Evolutionary conservation across 441 rosid species (phyloP).

Genomic region (Pelargonium fulgidum): DNA sequence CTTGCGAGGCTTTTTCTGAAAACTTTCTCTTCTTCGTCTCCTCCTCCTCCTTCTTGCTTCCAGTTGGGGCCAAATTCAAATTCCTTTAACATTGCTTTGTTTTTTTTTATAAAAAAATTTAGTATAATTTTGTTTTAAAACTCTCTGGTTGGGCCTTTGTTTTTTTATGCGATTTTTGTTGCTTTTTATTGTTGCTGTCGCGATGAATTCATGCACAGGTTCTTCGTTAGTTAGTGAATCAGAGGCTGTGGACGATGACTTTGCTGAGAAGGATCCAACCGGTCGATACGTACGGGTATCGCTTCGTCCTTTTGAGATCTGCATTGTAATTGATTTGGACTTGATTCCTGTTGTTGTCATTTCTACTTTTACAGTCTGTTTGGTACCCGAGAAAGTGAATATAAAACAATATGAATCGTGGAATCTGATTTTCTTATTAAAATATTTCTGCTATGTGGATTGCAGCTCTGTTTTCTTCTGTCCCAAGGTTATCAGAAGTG

Average conservation of each 20-base stretch:
- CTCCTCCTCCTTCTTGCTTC: conserved; percentile 18
- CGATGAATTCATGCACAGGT: conserved; percentile 26
- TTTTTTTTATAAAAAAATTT: neutral
- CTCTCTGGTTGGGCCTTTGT: neutral
- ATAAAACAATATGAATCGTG: neutral
- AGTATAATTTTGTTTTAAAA: neutral
- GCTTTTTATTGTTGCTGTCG: conserved; percentile 14
- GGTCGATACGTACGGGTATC: conserved; percentile 60
- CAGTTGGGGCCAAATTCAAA: conserved; percentile 14
- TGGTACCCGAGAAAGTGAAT: neutral
- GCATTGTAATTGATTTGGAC: neutral
- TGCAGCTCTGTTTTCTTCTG: neutral
- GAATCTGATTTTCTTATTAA: neutral
- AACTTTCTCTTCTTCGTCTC: conserved; percentile 11
- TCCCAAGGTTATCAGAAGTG: neutral
- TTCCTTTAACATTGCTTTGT: conserved; percentile 22
- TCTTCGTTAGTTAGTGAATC: conserved; percentile 11
- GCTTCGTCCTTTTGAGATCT: neutral
- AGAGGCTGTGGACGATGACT: conserved; percentile 31
- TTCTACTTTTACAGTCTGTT: neutral
- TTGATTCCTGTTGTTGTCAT: neutral
- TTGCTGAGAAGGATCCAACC: conserved; percentile 59
- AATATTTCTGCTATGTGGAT: neutral
- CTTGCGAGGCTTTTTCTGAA: conserved; percentile 67
- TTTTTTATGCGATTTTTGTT: neutral